A percentile compares a stretch with the other conserved stretches of the same genome.
These are phyloP conservation scores for Alternaria sp. DNA, from an alignment of 2,329 filamentous ascomycete species.

Conservation along the genomic window DNA sequence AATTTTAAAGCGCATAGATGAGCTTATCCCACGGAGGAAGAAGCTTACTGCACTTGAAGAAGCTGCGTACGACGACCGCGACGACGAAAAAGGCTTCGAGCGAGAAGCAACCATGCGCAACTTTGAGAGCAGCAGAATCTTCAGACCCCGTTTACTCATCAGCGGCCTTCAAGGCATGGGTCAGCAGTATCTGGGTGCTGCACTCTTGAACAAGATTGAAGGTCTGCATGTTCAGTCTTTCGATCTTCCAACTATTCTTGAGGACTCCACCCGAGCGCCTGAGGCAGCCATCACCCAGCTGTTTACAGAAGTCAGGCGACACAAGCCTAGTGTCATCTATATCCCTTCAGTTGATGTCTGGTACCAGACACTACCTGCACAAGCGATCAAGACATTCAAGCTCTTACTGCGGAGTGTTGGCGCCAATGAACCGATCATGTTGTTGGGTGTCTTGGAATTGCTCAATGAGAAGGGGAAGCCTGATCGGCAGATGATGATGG, in stretches of 20 bases:
- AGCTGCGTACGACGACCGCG: slow-evolving; percentile 88
- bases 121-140: slow-evolving; percentile 87
- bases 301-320: slow-evolving; percentile 90
- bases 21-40: slow-evolving; percentile 83
- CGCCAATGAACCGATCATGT: slow-evolving; percentile 87
- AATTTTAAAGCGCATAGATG: slow-evolving; percentile 75
- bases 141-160: slow-evolving; percentile 86
- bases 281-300: slow-evolving; percentile 90
- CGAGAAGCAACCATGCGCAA: slow-evolving; percentile 75
- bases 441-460: slow-evolving; percentile 84
- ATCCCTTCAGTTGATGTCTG: slow-evolving; percentile 90
- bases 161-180: slow-evolving; percentile 89
- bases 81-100: slow-evolving; percentile 82
- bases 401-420: slow-evolving; percentile 82
- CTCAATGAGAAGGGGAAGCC: slow-evolving; percentile 65
- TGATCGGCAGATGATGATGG: slow-evolving; percentile 70
- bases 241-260: slow-evolving; percentile 85
- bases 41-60: slow-evolving; percentile 90
- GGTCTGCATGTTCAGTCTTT: slow-evolving; percentile 94
- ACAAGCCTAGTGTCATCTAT: slow-evolving; percentile 95
- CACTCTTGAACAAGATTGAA: slow-evolving; percentile 88
- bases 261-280: slow-evolving; percentile 79
- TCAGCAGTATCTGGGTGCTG: slow-evolving; percentile 85
- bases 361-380: slow-evolving; percentile 74
- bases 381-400: slow-evolving; percentile 79